Base-by-base conservation (phyloP, 805 yeast genomes). In the Myxozyma lipomycoides region DNA sequence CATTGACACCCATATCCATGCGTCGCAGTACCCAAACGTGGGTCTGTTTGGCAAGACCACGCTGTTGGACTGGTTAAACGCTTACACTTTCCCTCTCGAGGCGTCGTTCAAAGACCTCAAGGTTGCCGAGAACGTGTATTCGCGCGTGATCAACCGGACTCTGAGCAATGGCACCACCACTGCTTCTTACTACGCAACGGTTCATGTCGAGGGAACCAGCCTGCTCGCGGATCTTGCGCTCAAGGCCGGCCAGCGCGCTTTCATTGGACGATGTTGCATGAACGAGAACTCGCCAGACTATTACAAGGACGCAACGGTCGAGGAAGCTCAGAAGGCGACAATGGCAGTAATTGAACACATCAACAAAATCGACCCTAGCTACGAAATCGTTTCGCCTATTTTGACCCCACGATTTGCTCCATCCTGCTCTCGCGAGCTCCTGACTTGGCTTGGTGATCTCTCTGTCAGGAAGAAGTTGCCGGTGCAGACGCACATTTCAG, bases 361-460 rank as follows among this genome's bases (percentile, higher is more conserved):
- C 34, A 62, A 67, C 17, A 55, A 66, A 4, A 68, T 79, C 43
- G 86, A 84, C 53, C 83, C 86, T 1, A 55, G 60, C 0, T 71
- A 75, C 32, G 75, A 77, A 18, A 55, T 72, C 2, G 76, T 91
- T 15, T 71, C 76, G 45, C 95, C 98, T 0, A 81, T 90, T 12
- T 59, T 91, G 9, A 91, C 98, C 1, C 98, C 98, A 6, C 72
- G 98, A 51, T 91, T 91, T 71, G 98, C 98, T 0, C 95, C 95
- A 1, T 78, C 86, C 18, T 91, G 97, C 64, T 74, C 87, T 2
- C 70, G 78, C 22, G 76, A 78, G 44, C 70, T 87, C 35, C 69
- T 91, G 71, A 62, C 63, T 5, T 74, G 79, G 73, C 72, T 90
- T 48, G 95, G 95, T 2, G 67, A 74, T 4, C 64, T 84, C 23